A percentile compares a stretch with the other conserved stretches of the same genome.
Evolutionary conservation across 2,329 filamentous ascomycete species (phyloP).

Genomic region (Aureobasidium sp.): DNA sequence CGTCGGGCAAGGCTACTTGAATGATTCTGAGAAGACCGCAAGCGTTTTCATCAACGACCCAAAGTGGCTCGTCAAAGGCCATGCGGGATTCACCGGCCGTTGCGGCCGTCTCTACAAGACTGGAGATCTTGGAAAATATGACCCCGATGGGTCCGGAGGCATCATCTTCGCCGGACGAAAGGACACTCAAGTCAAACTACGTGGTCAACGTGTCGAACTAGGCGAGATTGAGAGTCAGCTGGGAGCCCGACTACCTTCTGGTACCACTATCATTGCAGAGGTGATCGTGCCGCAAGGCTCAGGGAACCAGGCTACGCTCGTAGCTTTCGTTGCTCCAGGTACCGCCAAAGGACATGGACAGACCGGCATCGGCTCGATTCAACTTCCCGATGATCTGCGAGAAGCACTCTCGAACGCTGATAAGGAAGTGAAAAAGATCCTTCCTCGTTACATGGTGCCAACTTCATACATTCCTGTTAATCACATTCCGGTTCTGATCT

Average conservation of each 20-base stretch:
- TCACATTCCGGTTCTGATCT: slow-evolving; percentile 37
- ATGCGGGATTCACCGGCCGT: slow-evolving; percentile 27
- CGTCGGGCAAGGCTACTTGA: slow-evolving; percentile 40
- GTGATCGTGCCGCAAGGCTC: slow-evolving; percentile 34
- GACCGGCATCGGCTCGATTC: slow-evolving; percentile 4
- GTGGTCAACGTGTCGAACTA: slow-evolving; percentile 59
- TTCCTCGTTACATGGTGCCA: slow-evolving; percentile 36
- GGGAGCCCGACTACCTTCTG: slow-evolving; percentile 30
- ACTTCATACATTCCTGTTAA: slow-evolving; percentile 39
- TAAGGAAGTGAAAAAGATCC: slow-evolving; percentile 15
- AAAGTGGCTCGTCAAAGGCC: slow-evolving; percentile 20
- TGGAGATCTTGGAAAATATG: slow-evolving; percentile 52
- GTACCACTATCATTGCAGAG: slow-evolving; percentile 41
- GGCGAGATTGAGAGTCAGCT: slow-evolving; percentile 43
- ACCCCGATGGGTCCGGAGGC: slow-evolving; percentile 43
- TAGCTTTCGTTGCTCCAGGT: slow-evolving; percentile 18
- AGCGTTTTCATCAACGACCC: slow-evolving; percentile 29
- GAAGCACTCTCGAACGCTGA: slow-evolving; percentile 24
- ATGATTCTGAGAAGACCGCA: slow-evolving; percentile 26
- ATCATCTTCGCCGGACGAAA: slow-evolving; percentile 56
- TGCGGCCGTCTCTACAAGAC: slow-evolving; percentile 51
- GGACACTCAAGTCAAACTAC: slow-evolving; percentile 61
- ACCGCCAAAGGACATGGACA: neutral
- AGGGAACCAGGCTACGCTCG: slow-evolving; percentile 17
- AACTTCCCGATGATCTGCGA: slow-evolving; percentile 20